Base-by-base conservation (phyloP, 257 asterid genomes). In the Nicotiana undulata region DNA sequence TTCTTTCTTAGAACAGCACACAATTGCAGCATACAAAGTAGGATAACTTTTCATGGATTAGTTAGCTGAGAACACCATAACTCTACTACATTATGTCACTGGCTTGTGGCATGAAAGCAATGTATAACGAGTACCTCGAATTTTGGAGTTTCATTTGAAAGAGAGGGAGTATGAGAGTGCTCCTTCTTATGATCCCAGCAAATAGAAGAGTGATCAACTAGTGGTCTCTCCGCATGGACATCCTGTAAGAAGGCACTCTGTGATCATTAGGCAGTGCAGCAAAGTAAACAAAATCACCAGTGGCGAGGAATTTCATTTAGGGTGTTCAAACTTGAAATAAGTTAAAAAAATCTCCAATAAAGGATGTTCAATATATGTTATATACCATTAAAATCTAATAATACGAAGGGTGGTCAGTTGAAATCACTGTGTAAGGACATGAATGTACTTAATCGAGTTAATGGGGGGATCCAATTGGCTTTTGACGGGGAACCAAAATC, bases 81-180 rank as follows among this genome's bases (percentile, higher is more conserved):
- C 17, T 60, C 32, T 11, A 61, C 18, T 22, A 61, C 67, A 37
- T 6, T 3, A 6, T 37, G 46, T 40, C 46, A 40, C 46, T 37
- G 46, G 16, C 55, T 17, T 3, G 55, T 51, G 59, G 20, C 20
- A 53, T 53, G 59, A 53, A 53, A 53, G 59, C 59, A 16, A 16
- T 53, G 9, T 13, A 53, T 53, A 12, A 78, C 11, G 31, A 32
- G 32, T 63, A 86, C 90, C 89, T 83, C 79, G 40, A 89, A 81
- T n/a, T 81, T 34, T 52, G 79, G 37, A 34, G 63, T 65, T 55
- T 44, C 81, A 72, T 81, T 82, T 56, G 88, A 81, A 81, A 64
- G 68, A 63, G 34, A 32, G 49, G 86, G 65, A 58, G 82, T 26
- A 40, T 37, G 28, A 12, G 83, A 55, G 20, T 13, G 67, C 6